Evolutionary conservation across 225 moss, liverwort and hornwort species (phyloP).

Genomic region (Asterella californica): DNA sequence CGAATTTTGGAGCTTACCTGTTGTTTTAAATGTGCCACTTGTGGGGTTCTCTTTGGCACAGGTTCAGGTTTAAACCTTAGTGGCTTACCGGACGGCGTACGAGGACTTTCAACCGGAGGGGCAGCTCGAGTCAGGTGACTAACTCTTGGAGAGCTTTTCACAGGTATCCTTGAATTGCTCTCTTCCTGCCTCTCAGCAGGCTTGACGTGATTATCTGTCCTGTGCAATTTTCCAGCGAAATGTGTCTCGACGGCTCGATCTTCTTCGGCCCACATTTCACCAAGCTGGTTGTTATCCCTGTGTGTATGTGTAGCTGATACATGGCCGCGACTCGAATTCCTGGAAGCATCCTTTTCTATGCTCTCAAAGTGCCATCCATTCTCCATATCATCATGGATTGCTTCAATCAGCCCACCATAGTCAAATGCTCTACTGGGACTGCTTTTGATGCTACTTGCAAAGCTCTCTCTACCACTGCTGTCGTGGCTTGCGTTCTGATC

Average conservation of each 20-base stretch:
- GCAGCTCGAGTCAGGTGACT: conserved; percentile 47
- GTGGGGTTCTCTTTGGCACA: conserved; percentile 45
- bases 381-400: conserved; percentile 54
- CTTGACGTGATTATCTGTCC: conserved; percentile 24
- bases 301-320: conserved; percentile 39
- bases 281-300: conserved; percentile 43
- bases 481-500: conserved; percentile 44
- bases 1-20: conserved; percentile 30
- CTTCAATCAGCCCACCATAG: conserved; percentile 73
- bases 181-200: conserved; percentile 46
- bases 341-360: conserved; percentile 50
- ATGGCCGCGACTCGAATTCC: conserved; percentile 58
- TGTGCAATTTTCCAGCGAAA: conserved; percentile 46
- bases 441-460: conserved; percentile 74
- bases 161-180: conserved; percentile 36
- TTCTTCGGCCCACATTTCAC: conserved; percentile 78
- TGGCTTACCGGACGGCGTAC: conserved; percentile 64
- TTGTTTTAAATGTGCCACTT: conserved; percentile 49
- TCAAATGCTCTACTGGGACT: conserved; percentile 87
- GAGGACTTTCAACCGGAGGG: conserved; percentile 68
- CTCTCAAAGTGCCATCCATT: conserved; percentile 78
- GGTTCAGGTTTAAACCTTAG: conserved; percentile 56
- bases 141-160: conserved; percentile 46
- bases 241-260: conserved; percentile 61
- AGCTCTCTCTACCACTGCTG: conserved; percentile 79